Percentiles rank a stretch among this genome's conserved stretches.
Conservation (phyloP, 73 alveolate genomes). For the Paramecium sexaurelia region DNA sequence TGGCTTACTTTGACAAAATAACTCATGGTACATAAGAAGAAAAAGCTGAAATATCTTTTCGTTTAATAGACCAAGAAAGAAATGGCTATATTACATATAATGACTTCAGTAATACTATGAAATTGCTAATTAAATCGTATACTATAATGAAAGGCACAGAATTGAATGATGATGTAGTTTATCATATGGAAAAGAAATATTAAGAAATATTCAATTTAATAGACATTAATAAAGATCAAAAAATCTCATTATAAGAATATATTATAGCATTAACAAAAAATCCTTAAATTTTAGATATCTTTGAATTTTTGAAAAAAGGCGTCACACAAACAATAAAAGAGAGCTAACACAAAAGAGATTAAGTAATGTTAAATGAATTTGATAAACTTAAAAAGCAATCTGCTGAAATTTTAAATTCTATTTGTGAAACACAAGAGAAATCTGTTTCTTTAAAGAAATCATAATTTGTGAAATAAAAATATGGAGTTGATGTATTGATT, state of each 20-base stretch:
- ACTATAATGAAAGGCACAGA: background rate
- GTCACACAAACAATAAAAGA: slow-evolving; percentile 15
- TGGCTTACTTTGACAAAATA: slow-evolving; percentile 7
- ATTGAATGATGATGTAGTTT: background rate
- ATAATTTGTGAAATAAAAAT: background rate
- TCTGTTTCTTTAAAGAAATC: background rate
- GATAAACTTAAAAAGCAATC: background rate
- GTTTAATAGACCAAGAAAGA: background rate
- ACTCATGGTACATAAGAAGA: slow-evolving; percentile 13
- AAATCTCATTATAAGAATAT: background rate
- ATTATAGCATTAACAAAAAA: background rate
- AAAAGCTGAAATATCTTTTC: slow-evolving; percentile 28
- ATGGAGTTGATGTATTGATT: background rate
- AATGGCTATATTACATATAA: background rate
- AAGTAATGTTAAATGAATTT: background rate
- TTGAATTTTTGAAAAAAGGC: slow-evolving; percentile 37
- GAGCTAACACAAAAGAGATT: background rate
- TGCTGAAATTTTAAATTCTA: background rate
- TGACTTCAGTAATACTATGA: background rate
- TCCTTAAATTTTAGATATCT: slow-evolving; percentile 3
- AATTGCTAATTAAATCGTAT: background rate
- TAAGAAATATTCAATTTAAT: background rate
- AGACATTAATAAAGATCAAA: background rate
- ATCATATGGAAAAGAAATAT: background rate
- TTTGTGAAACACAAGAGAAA: background rate